These are phyloP conservation scores for Chlorella sorokiniana DNA, from an alignment of 139 green algal genomes.

Conservation along the genomic window DNA sequence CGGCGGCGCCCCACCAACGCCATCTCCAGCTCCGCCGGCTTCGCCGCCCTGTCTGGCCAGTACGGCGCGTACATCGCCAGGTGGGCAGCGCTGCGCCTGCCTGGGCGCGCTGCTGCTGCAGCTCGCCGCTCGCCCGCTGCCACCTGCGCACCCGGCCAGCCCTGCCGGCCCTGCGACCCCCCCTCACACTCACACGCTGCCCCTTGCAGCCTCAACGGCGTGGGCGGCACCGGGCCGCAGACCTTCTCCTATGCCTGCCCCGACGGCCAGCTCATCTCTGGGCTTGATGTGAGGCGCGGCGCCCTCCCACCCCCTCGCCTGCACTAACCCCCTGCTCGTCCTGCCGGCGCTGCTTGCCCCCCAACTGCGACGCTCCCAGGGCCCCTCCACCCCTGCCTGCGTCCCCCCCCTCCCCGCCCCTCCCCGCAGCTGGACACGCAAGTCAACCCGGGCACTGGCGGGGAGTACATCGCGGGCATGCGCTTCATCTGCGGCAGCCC, in stretches of 20 bases:
- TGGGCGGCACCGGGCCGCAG: background rate
- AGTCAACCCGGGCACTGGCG: background rate
- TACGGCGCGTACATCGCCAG: background rate
- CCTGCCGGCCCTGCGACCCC: background rate
- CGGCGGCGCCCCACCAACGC: background rate
- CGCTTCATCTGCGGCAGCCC: background rate
- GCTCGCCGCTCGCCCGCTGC: background rate
- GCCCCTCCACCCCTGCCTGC: background rate
- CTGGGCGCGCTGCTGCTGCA: background rate
- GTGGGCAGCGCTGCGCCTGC: slow-evolving; percentile 1
- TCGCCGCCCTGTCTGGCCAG: background rate
- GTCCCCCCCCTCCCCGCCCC: background rate
- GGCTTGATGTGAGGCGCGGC: background rate
- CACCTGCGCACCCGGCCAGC: background rate
- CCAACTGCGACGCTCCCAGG: too few relatives aligned
- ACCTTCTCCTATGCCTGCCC: background rate
- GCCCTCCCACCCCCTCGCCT: background rate
- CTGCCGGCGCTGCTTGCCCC: too few relatives aligned
- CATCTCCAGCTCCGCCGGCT: background rate
- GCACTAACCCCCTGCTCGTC: background rate
- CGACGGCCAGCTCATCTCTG: background rate
- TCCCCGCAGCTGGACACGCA: background rate
- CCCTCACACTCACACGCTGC: background rate
- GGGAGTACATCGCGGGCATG: background rate
- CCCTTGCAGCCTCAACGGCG: background rate